A percentile compares a stretch with the other conserved stretches of the same genome.
Evolutionary conservation across 2,329 filamentous ascomycete genomes (phyloP).

Genomic region (Fusarium sacchari): DNA sequence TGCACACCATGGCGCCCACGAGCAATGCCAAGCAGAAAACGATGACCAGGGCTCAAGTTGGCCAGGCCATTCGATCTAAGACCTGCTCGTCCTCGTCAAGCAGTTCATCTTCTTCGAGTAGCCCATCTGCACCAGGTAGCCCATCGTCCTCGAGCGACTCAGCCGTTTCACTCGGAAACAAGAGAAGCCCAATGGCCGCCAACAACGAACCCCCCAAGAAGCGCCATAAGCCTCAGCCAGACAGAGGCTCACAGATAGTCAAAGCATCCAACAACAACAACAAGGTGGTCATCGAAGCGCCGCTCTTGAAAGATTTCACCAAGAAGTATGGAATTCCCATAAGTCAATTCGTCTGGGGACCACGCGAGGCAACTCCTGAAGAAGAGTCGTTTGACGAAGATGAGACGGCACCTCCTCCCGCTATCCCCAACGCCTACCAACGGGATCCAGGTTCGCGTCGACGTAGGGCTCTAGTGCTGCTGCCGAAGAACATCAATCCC

Average conservation of each 20-base stretch:
- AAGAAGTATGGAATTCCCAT: slow-evolving; percentile 18
- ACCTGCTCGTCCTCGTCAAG: neutral
- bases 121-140: neutral
- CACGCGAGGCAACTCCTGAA: neutral
- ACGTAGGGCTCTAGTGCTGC: neutral
- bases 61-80: neutral
- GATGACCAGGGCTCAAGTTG: neutral
- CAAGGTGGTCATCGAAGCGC: slow-evolving; percentile 7
- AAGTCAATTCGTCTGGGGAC: slow-evolving; percentile 24
- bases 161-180: neutral
- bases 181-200: neutral
- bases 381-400: slow-evolving; percentile 26
- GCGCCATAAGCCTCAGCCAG: neutral
- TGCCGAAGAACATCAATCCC: neutral
- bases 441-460: neutral
- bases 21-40: neutral
- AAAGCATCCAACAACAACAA: neutral
- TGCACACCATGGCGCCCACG: neutral
- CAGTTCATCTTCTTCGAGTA: neutral
- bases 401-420: slow-evolving; percentile 22
- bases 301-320: slow-evolving; percentile 18
- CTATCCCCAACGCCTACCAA: slow-evolving; percentile 8
- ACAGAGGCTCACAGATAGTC: neutral
- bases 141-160: neutral
- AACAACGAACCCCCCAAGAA: neutral